A percentile compares a stretch with the other conserved stretches of the same genome.
Evolutionary conservation across 306 rosid species (phyloP).

Genomic region (Corylus americana): DNA sequence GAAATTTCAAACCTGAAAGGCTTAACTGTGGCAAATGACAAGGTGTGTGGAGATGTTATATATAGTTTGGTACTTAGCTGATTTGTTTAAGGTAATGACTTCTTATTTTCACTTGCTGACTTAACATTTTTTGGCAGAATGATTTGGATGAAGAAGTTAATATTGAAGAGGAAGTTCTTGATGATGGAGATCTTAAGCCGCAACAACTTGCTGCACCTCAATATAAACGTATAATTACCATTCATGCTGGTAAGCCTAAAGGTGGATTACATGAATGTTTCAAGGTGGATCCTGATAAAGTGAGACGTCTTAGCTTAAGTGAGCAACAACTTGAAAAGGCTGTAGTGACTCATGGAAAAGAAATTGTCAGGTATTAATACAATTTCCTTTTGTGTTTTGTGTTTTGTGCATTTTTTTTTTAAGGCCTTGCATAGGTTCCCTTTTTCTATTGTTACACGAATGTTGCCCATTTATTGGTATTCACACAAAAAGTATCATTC

Average conservation of each 20-base stretch:
- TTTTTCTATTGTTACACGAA: neutral
- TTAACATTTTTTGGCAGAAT: slow-evolving; percentile 40
- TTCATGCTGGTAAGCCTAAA: slow-evolving; percentile 98
- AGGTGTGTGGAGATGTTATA: slow-evolving; percentile 49
- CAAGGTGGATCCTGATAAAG: slow-evolving; percentile 83
- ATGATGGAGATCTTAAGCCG: slow-evolving; percentile 41
- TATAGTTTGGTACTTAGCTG: slow-evolving; percentile 17
- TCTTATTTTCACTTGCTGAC: slow-evolving; percentile 21
- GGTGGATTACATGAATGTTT: slow-evolving; percentile 81
- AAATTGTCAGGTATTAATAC: slow-evolving; percentile 72
- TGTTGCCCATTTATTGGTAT: neutral
- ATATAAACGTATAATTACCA: slow-evolving; percentile 75
- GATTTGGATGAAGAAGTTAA: slow-evolving; percentile 44
- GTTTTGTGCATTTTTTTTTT: neutral
- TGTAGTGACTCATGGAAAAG: slow-evolving; percentile 55
- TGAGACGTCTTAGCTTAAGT: slow-evolving; percentile 88
- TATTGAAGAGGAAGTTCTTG: slow-evolving; percentile 52
- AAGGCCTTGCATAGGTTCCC: neutral
- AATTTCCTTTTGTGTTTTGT: neutral
- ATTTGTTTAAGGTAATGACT: slow-evolving; percentile 13
- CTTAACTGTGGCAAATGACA: slow-evolving; percentile 41
- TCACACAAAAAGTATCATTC: neutral
- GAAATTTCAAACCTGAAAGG: slow-evolving; percentile 62
- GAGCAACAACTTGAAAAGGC: slow-evolving; percentile 94
- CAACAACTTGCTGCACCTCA: slow-evolving; percentile 66